phyloP scores from a whole-genome alignment of 2,329 filamentous ascomycete species.

The Dothistroma septosporum region DNA sequence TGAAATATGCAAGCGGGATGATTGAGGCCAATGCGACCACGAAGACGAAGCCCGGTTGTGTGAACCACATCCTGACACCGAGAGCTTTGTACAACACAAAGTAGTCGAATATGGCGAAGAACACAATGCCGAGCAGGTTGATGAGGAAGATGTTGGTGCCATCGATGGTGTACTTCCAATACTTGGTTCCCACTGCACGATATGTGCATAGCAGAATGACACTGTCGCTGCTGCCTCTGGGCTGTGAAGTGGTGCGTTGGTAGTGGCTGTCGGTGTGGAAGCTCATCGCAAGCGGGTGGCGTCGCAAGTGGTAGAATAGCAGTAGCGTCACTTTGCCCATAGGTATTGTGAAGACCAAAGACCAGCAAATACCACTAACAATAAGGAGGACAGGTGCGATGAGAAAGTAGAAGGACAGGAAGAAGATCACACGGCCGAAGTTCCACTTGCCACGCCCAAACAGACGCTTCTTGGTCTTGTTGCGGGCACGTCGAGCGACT shows the following conservation, averaged over 20 bases:
- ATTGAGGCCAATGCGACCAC: slow-evolving; percentile 80
- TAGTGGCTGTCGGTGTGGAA: slow-evolving; percentile 84
- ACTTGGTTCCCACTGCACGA: slow-evolving; percentile 85
- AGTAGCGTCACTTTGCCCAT: slow-evolving; percentile 95
- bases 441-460: slow-evolving; percentile 98
- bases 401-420: slow-evolving; percentile 90
- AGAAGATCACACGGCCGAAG: slow-evolving; percentile 89
- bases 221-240: slow-evolving; percentile 43
- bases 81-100: slow-evolving; percentile 68
- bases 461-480: slow-evolving; percentile 67
- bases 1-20: slow-evolving; percentile 96
- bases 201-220: slow-evolving; percentile 96
- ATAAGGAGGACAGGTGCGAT: slow-evolving; percentile 81
- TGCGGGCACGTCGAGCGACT: slow-evolving; percentile 22
- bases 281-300: slow-evolving; percentile 85
- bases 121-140: slow-evolving; percentile 89
- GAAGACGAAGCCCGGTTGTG: slow-evolving; percentile 82
- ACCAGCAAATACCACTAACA: slow-evolving; percentile 87
- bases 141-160: slow-evolving; percentile 99
- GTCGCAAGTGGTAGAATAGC: slow-evolving; percentile 82
- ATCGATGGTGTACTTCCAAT: slow-evolving; percentile 99
- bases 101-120: slow-evolving; percentile 93
- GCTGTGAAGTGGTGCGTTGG: slow-evolving; percentile 61
- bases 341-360: slow-evolving; percentile 94
- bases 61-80: slow-evolving; percentile 67